Evolutionary conservation across 495 filamentous ascomycete species (phyloP), one percentile per base, ranked within the genome.

Genomic region (Aspergillus heteromorphus): DNA sequence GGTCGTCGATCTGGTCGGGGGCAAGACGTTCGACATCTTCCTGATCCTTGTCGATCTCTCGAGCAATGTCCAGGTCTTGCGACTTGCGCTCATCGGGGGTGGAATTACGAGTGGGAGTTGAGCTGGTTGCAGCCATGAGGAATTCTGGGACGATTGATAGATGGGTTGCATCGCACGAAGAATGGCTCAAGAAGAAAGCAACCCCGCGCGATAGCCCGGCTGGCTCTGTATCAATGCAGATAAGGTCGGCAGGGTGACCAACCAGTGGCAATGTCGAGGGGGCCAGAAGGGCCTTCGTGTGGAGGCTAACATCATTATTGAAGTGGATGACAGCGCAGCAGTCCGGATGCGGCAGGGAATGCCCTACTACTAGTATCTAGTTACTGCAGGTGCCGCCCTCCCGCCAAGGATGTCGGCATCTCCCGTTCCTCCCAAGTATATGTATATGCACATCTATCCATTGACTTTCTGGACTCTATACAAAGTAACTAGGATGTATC

Each of bases 1-100:
- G 59, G 40, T 70, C 65, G 49, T 81, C 78, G 50, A 77, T 77
- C 55, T 80, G 71, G 57, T 80, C 74, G 9, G 76, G 76, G 19
- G 65, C 34, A 11, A 45, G 21, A 17, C 23, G 73, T 29, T 57
- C 47, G 34, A 38, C 34, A 38, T 38, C 34, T n/a, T 4, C 11
- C 8, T 27, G 3, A 27, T 38, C 34, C 13, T n/a, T 9, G 5
- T 38, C 34, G 4, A 38, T n/a, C 13, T 38, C 34, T 38, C 13
- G 34, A n/a, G n/a, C 34, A 13, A 38, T 13, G n/a, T 38, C n/a
- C 6, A 38, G 11, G 34, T 38, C 34, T 9, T n/a, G 11, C 4
- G 34, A 4, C n/a, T 38, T 38, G 34, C 5, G 34, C 13, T 14
- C 34, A 4, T n/a, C 34, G 5, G 13, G 11, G 34, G 34, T 5